Base-by-base conservation (phyloP, 2,329 filamentous ascomycete genomes). In the Aspergillus fructus region DNA sequence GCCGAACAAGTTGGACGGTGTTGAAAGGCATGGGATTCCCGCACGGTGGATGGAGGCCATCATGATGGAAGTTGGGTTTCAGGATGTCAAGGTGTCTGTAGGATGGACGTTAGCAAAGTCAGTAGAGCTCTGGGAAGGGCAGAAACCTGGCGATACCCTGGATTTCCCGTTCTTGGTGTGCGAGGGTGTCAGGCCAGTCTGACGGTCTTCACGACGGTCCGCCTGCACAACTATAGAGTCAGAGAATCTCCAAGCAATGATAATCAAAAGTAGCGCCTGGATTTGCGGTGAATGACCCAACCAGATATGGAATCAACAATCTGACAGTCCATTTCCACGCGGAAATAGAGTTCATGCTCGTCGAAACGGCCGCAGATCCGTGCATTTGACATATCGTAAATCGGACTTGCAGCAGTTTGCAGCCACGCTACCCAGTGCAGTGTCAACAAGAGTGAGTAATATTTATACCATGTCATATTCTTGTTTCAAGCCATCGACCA, bases 1-100 rank as follows among this genome's bases (percentile, higher is more conserved):
- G 0, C 71, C 76, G 62, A 64, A 64, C 21, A 83, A 82, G 68
- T 78, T 84, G 75, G 74, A 74, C 0, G 82, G 81, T 1, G 83
- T 85, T 2, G 80, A 83, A 68, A 68, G 80, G 49, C 81, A 85
- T 66, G 83, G 83, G 1, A 78, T 85, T 39, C 66, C 71, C 24
- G 68, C 71, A 30, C 64, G 61, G 0, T 77, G 76, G 57, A 76
- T 82, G 41, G 71, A 71, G 46, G 63, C 49, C n/a, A 51, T 82
- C 49, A 71, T 85, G 68, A 60, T 67, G 33, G 75, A 77, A 23
- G 78, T 75, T 1, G 81, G 82, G 9, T 84, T 84, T 59, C 71
- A 66, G 21, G 75, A 83, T 53, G 79, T 83, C 0, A 67, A 66
- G 8, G 78, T 84, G 1, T 71, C 78, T 57, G 69, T 74, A 12